Evolutionary conservation across 106 monocot species (phyloP), one percentile per base, ranked within the genome.

Genomic region (Ottelia alismoides): DNA sequence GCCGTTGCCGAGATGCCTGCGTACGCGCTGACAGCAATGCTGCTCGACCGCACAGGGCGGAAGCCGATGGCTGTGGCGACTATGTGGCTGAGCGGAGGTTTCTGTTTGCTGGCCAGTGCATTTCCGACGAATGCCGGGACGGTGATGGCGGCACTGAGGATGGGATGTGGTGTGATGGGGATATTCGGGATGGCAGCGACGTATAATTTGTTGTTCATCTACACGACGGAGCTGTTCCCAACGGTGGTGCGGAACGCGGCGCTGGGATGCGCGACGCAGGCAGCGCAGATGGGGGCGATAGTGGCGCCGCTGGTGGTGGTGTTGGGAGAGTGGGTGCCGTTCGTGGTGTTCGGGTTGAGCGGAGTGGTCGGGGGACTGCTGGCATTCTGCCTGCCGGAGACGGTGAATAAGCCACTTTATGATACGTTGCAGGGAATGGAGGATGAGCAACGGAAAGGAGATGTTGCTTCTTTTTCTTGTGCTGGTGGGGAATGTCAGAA

Each of bases 171-270:
- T 11, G 30, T 84, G 21, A 12, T 90, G 22, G 90, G 90, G 5
- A 84, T 84, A 2, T 90, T 90, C 40, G 74, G 80, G 25, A 75
- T 81, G 90, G 77, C 84, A 20, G 84, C 84, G 43, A 90, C 82
- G 25, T 79, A 76, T 28, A 79, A 83, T 51, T 22, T 79, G 70
- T 29, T 80, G 23, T 80, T 79, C 28, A 83, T 83, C 14, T 83
- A 79, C 71, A 74, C 81, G 30, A 60, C 75, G 24, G 91, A 91
- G 78, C 61, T 91, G 56, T 91, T 91, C 43, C 91, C 85, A 20
- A 91, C 91, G 23, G 55, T 60, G 30, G 91, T 91, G 72, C 72
- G 83, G 66, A 89, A 72, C 51, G 67, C 69, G 6, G 89, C 80
- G 12, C 58, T 89, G 0, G 83, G 83, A 7, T 72, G 68, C 24